Conservation (phyloP, 345 rosid species). For the Gynandropsis gynandra region DNA sequence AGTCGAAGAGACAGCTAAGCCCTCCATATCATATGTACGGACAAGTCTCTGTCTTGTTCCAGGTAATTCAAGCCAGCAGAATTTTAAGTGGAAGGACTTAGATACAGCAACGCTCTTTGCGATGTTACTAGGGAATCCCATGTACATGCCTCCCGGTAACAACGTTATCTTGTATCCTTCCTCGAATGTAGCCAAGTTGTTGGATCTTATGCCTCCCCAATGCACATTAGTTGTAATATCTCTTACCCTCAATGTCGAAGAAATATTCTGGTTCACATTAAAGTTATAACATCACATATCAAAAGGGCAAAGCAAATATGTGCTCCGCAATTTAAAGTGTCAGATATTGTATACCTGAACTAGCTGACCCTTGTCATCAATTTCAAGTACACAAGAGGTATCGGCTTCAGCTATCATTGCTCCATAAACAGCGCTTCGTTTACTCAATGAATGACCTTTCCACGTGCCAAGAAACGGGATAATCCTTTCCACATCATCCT, state of each 20-base stretch:
- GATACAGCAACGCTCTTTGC: slow-evolving; percentile 59
- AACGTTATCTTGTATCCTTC: slow-evolving; percentile 64
- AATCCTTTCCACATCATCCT: slow-evolving; percentile 44
- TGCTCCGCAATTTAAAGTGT: background rate
- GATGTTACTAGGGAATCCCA: slow-evolving; percentile 71
- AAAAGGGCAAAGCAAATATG: background rate
- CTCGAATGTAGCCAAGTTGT: slow-evolving; percentile 53
- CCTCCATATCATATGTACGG: slow-evolving; percentile 74
- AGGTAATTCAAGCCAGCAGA: slow-evolving; percentile 74
- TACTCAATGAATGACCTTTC: slow-evolving; percentile 78
- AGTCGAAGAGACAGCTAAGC: slow-evolving; percentile 80
- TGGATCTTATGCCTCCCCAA: slow-evolving; percentile 53
- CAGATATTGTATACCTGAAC: slow-evolving; percentile 44
- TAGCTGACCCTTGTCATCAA: slow-evolving; percentile 54
- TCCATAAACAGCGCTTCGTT: slow-evolving; percentile 89
- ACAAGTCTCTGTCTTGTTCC: slow-evolving; percentile 70
- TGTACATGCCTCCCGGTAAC: slow-evolving; percentile 84
- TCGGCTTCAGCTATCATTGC: slow-evolving; percentile 72
- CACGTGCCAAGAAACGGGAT: slow-evolving; percentile 76
- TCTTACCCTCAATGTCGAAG: slow-evolving; percentile 29
- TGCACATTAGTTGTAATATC: slow-evolving; percentile 44
- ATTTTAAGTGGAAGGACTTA: slow-evolving; percentile 74
- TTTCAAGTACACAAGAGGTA: slow-evolving; percentile 45
- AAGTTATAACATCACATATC: background rate
- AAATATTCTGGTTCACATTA: slow-evolving; percentile 41